Percentiles rank a stretch among this genome's conserved stretches.
These are phyloP conservation scores for Tulasnella sp. DNA, from an alignment of 768 basidiomycete genomes.

Conservation along the genomic window DNA sequence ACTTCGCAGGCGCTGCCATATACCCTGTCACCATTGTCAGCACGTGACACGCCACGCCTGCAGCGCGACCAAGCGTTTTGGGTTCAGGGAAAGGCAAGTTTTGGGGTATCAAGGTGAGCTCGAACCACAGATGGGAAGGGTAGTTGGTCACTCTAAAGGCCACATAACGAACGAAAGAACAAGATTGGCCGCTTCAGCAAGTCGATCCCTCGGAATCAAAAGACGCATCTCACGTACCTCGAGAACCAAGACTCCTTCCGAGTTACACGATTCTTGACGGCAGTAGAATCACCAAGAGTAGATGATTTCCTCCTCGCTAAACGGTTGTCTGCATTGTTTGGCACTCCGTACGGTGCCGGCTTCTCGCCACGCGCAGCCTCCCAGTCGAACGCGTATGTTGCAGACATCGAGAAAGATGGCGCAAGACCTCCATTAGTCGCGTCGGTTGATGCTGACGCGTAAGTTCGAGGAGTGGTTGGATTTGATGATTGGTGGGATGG, in stretches of 20 bases:
- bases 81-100: constrained; percentile 65
- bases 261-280: constrained; percentile 28
- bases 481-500: not conserved
- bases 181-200: too few species aligned
- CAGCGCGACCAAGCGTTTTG: constrained; percentile 51
- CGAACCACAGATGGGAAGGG: constrained; percentile 64
- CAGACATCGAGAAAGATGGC: constrained; percentile 36
- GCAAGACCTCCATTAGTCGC: not conserved
- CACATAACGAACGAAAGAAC: too few species aligned
- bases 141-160: constrained; percentile 27
- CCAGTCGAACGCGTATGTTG: constrained; percentile 77
- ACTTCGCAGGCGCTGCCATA: not conserved
- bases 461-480: not conserved
- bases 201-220: too few species aligned
- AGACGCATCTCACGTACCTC: constrained; percentile 35
- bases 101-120: constrained; percentile 72
- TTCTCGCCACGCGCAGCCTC: constrained; percentile 61
- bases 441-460: not conserved
- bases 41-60: constrained; percentile 56
- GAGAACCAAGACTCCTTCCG: constrained; percentile 47
- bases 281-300: not conserved
- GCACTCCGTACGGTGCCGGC: constrained; percentile 64
- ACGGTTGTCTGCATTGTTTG: constrained; percentile 23
- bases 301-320: not conserved
- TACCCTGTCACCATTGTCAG: constrained; percentile 46